Evolutionary conservation across 805 yeast genomes (phyloP).

Genomic region (Candida morakotiae): DNA sequence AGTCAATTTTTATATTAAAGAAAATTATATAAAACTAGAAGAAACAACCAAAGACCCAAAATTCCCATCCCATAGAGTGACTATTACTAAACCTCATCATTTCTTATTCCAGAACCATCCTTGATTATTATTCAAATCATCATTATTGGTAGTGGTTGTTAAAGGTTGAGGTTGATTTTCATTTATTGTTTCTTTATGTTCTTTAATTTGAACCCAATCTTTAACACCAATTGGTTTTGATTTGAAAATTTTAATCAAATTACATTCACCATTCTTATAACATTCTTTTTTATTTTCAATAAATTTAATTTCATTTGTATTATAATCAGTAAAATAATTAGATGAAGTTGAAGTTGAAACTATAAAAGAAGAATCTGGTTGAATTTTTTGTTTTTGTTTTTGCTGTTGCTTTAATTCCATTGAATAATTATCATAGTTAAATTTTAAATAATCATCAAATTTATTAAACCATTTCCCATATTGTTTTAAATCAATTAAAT

Average conservation of each 20-base stretch:
- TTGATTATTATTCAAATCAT: not conserved
- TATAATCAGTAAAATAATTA: slow-evolving; percentile 21
- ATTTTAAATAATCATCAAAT: slow-evolving; percentile 60
- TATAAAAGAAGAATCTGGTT: slow-evolving; percentile 10
- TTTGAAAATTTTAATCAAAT: slow-evolving; percentile 25
- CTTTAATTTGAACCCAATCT: slow-evolving; percentile 30
- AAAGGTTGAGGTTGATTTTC: not conserved
- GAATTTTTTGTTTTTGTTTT: not conserved
- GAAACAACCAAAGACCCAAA: not conserved
- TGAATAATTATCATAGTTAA: slow-evolving; percentile 55
- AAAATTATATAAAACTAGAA: not conserved
- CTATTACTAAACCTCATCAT: not conserved
- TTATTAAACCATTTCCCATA: slow-evolving; percentile 62
- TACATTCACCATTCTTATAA: slow-evolving; percentile 34
- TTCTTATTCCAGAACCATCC: slow-evolving; percentile 14
- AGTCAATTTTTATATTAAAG: not conserved
- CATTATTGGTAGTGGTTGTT: not conserved
- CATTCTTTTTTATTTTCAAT: slow-evolving; percentile 30
- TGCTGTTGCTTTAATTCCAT: slow-evolving; percentile 22
- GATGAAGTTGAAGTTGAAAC: slow-evolving; percentile 26
- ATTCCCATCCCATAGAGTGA: no score
- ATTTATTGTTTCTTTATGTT: slow-evolving; percentile 12
- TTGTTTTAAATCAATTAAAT: slow-evolving; percentile 37
- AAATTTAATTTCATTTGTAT: slow-evolving; percentile 23
- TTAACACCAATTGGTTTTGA: slow-evolving; percentile 30